Evolutionary conservation across 768 basidiomycete species (phyloP), one percentile per base, ranked within the genome.

Genomic region (Tricholoma flavovirens): DNA sequence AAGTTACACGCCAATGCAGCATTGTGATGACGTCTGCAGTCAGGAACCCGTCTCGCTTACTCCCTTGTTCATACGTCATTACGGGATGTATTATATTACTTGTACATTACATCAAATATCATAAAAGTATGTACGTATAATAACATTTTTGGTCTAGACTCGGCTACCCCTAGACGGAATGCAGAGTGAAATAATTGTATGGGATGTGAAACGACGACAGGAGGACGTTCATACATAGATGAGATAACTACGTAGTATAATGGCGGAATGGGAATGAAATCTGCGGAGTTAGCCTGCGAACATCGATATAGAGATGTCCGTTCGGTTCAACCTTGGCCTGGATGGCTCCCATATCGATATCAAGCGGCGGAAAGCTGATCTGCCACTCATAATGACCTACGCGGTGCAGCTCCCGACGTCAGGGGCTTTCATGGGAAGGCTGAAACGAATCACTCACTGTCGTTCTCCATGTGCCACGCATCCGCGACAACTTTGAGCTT

Each of bases 311-410:
- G n/a, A 83, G 69, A 32, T 73, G 74, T 8, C 79, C 79, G 29
- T 73, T 70, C 5, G 68, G 66, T 46, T 74, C 77, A 49, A 83
- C 77, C 43, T 72, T 76, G 7, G 81, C 83, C 29, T 78, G 77
- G 24, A 82, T 75, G 11, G 73, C 71, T 6, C 72, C 60, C 77
- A 83, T 78, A 64, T 84, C 79, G 53, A 81, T 75, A 57, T 85
- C 83, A 9, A 73, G 69, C 9, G 79, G 75, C 30, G 80, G 64
- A 57, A 85, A 85, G 15, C 67, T 69, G 59, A 83, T 78, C 56
- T 79, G 75, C 83, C 83, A 85, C 59, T 83, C 83, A 59, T 80
- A 83, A 62, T 83, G 83, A 60, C 78, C 83, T 85, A 55, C 14
- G 53, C 32, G 11, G 55, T n/a, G 29, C 49, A 54, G 32, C 21